These are phyloP conservation scores for Knoxdaviesia proteae DNA, from an alignment of 2,329 filamentous ascomycete species.

Conservation along the genomic window DNA sequence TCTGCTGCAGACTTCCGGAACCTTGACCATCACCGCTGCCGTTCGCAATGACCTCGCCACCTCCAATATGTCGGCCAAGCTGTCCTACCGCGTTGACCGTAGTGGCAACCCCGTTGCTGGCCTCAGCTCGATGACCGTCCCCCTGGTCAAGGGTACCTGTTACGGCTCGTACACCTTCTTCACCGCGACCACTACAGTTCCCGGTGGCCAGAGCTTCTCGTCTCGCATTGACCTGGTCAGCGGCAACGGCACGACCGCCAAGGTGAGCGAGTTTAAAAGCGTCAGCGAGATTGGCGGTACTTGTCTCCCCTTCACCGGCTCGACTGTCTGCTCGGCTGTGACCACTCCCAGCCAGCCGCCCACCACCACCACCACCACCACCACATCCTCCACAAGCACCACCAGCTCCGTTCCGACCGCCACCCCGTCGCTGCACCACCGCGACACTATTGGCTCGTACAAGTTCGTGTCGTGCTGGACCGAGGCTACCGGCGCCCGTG, in stretches of 20 bases:
- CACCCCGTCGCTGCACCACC: constrained; percentile 14
- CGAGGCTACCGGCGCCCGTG: constrained; percentile 22
- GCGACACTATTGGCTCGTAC: constrained; percentile 21
- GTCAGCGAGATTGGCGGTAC: constrained; percentile 21
- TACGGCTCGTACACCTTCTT: constrained; percentile 28
- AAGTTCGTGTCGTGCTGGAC: constrained; percentile 24
- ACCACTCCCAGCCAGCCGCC: constrained; percentile 1
- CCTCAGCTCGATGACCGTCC: constrained; percentile 15
- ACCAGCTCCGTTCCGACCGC: constrained; percentile 6
- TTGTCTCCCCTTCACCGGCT: constrained; percentile 19
- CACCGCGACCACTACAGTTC: constrained; percentile 18
- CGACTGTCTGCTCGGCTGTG: background rate
- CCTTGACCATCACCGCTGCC: constrained; percentile 22
- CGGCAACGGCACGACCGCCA: constrained; percentile 17
- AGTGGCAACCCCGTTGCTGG: constrained; percentile 15
- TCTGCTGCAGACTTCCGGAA: constrained; percentile 19
- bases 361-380: constrained; percentile 6
- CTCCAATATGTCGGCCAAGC: constrained; percentile 18
- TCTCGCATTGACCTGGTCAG: constrained; percentile 24
- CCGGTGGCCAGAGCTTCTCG: constrained; percentile 22
- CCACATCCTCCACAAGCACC: constrained; percentile 11
- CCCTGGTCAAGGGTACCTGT: constrained; percentile 21
- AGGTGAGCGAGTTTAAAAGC: constrained; percentile 27
- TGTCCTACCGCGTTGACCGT: constrained; percentile 22
- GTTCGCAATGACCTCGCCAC: constrained; percentile 25